Conservation (phyloP, 371 early-diverging fungal genomes). For the Racocetra persica region DNA sequence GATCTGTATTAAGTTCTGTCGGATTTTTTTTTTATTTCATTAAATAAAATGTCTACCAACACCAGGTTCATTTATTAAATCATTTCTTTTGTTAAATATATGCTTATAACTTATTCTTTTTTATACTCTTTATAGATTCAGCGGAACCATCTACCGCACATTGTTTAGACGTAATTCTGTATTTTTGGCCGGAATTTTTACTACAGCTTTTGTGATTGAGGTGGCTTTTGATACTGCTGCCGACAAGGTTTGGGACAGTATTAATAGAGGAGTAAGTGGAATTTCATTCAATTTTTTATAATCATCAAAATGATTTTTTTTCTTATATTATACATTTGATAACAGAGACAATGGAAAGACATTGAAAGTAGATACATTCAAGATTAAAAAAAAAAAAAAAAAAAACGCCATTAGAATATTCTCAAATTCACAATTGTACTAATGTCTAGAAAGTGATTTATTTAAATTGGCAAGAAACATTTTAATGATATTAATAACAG, state of each 20-base stretch:
- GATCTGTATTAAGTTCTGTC: no score
- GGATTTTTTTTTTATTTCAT: neutral
- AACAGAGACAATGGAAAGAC: slow-evolving; percentile 44
- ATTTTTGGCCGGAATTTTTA: slow-evolving; percentile 77
- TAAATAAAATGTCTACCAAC: neutral
- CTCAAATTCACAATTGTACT: no score
- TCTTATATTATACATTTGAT: neutral
- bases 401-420: no score
- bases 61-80: neutral
- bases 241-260: slow-evolving; percentile 75
- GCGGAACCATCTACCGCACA: slow-evolving; percentile 68
- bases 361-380: slow-evolving; percentile 27
- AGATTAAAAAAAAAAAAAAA: no score
- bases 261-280: slow-evolving; percentile 86
- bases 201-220: slow-evolving; percentile 80
- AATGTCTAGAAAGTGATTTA: no score
- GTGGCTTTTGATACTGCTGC: slow-evolving; percentile 74
- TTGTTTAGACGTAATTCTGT: slow-evolving; percentile 78
- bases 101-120: neutral
- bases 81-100: neutral
- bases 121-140: slow-evolving; percentile 41
- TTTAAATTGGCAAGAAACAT: no score
- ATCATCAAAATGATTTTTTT: neutral
- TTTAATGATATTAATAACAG: no score
- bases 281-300: neutral